phyloP scores from a whole-genome alignment of 2,329 filamentous ascomycete species.

The Colletotrichum sp. region DNA sequence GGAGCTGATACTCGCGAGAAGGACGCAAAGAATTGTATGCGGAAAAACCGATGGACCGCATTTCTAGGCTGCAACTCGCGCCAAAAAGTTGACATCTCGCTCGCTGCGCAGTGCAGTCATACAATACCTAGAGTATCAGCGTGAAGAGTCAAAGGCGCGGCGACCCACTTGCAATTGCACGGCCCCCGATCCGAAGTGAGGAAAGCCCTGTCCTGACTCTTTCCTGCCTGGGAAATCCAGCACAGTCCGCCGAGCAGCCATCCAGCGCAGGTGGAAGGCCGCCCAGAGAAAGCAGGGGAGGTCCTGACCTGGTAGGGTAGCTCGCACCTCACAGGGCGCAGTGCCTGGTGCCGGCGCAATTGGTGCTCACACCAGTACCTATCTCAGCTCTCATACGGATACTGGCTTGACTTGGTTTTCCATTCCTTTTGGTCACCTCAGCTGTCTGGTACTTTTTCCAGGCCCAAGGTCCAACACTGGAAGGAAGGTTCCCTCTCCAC shows the following conservation, averaged over 20 bases:
- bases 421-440: not conserved
- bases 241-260: not conserved
- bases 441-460: not conserved
- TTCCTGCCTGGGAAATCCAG: not conserved
- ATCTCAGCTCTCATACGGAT: not conserved
- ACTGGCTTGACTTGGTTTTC: not conserved
- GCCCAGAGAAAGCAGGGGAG: not conserved
- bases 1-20: not conserved
- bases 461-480: not conserved
- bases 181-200: not conserved
- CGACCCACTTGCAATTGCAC: slow-evolving; percentile 7
- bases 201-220: not conserved
- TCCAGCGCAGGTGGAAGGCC: not conserved
- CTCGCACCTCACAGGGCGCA: not conserved
- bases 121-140: not conserved
- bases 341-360: not conserved
- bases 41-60: not conserved
- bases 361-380: not conserved
- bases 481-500: slow-evolving; percentile 1
- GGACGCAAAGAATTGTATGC: not conserved
- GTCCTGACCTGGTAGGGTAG: not conserved
- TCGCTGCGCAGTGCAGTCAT: not conserved
- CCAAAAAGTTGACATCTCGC: not conserved
- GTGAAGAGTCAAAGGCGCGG: not conserved
- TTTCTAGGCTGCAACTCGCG: slow-evolving; percentile 1